Base-by-base conservation (phyloP, 805 yeast species). In the Kuraishia hungarica region DNA sequence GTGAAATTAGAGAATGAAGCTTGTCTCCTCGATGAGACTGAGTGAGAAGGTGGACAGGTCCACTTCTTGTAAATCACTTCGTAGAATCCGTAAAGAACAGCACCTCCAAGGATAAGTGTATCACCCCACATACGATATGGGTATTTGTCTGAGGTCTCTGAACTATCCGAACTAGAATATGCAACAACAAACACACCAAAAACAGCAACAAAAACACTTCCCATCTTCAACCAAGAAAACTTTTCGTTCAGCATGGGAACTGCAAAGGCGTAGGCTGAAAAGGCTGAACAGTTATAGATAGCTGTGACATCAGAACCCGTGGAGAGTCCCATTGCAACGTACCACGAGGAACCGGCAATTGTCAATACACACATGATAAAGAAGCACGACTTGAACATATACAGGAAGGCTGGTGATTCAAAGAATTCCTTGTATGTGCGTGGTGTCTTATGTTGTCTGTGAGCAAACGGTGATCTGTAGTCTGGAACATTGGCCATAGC, bases 241-340 rank as follows among this genome's bases (percentile, higher is more conserved):
- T 69, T 72, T 63, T 90, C 97, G 39, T 80, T 72, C 53, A 90
- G 72, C 21, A 90, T 68, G 1, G 91, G 88, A 26, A 90, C 83
- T 2, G 96, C 89, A 69, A 90, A 89, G 17, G 88, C 80, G 64
- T 90, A 85, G 0, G 96, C 96, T 2, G 92, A 86, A 67, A 90
- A 90, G 0, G 96, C 96, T 17, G 93, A 85, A 66, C 94, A 89
- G 71, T 90, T 89, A 71, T 89, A 90, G 57, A 89, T 89, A 2
- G 97, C 97, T 1, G 96, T 90, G 43, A 90, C 86, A 63, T 90
- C 96, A 2, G 89, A 77, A 0, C 96, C 89, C 28, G 91, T 86
- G 0, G 96, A 84, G 64, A 87, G 70, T 29, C 83, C 76, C 83
- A 90, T 88, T 11, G 96, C 87, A 19, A 87, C 78, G 65, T 89